Evolutionary conservation across 495 filamentous ascomycete genomes (phyloP).

Genomic region (Xylaria palmicola): DNA sequence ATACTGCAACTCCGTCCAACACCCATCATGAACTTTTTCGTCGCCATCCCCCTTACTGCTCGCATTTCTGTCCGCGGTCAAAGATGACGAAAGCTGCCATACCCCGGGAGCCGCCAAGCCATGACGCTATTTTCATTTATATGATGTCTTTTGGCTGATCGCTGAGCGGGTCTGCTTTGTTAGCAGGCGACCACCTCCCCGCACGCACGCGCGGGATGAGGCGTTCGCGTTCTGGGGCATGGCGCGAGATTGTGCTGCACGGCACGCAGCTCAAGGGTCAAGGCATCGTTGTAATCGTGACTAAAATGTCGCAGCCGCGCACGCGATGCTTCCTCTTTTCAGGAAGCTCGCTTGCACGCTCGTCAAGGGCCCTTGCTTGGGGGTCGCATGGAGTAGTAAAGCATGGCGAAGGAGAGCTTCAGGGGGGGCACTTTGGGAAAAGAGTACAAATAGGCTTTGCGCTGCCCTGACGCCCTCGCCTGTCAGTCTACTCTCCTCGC

Average conservation of each 20-base stretch:
- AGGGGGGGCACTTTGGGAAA: not conserved
- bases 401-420: not conserved
- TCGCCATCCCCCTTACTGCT: not conserved
- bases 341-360: slow-evolving; percentile 10
- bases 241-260: slow-evolving; percentile 8
- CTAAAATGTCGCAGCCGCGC: slow-evolving; percentile 10
- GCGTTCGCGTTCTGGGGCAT: slow-evolving; percentile 7
- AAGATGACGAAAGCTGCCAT: not conserved
- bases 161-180: slow-evolving; percentile 18
- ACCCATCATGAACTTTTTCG: not conserved
- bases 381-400: not conserved
- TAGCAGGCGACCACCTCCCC: slow-evolving; percentile 21
- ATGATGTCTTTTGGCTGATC: slow-evolving; percentile 25
- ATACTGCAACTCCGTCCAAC: not conserved
- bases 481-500: not conserved
- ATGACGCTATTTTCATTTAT: slow-evolving; percentile 33
- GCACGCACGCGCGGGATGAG: slow-evolving; percentile 11
- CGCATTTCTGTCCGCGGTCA: not conserved
- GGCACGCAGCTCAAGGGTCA: not conserved
- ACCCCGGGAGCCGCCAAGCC: slow-evolving; percentile 21
- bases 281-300: not conserved
- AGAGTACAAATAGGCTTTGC: not conserved
- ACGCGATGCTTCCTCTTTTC: slow-evolving; percentile 2
- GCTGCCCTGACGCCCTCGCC: not conserved
- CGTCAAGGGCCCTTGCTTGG: not conserved